phyloP scores from a whole-genome alignment of 805 yeast genomes.

The Hanseniaspora pseudoguilliermondii region DNA sequence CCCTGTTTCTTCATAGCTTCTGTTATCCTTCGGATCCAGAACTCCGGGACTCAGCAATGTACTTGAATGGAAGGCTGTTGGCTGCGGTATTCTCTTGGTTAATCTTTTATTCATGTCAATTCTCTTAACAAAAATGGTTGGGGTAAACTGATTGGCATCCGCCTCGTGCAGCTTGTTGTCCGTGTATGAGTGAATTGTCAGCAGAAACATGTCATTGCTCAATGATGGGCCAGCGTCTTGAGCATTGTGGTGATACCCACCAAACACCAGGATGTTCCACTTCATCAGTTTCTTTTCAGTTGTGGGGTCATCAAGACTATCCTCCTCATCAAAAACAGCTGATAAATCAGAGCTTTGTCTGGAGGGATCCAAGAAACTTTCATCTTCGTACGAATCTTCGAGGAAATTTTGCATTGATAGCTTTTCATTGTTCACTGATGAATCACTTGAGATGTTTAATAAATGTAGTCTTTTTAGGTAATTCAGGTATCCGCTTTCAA shows the following conservation, averaged over 20 bases:
- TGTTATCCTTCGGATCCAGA: not conserved
- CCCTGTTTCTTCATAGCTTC: not conserved
- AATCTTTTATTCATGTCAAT: not conserved
- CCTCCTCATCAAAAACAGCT: not conserved
- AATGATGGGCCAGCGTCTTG: not conserved
- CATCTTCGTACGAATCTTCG: not conserved
- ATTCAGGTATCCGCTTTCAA: not conserved
- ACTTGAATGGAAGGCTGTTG: constrained; percentile 8
- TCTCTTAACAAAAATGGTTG: not conserved
- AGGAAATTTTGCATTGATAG: not conserved
- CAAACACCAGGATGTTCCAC: constrained; percentile 4
- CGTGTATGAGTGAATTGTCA: not conserved
- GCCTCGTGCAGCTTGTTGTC: not conserved
- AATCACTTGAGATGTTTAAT: not conserved
- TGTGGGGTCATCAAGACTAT: not conserved
- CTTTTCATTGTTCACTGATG: not conserved
- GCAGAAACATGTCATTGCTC: not conserved
- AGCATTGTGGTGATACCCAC: not conserved
- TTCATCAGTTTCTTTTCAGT: not conserved
- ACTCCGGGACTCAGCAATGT: not conserved
- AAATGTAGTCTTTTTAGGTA: not conserved
- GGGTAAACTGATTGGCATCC: not conserved
- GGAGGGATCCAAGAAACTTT: not conserved
- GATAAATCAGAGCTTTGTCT: not conserved
- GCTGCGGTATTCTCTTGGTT: not conserved